phyloP scores from a whole-genome alignment of 2,329 filamentous ascomycete genomes.

The Onygena corvina region DNA sequence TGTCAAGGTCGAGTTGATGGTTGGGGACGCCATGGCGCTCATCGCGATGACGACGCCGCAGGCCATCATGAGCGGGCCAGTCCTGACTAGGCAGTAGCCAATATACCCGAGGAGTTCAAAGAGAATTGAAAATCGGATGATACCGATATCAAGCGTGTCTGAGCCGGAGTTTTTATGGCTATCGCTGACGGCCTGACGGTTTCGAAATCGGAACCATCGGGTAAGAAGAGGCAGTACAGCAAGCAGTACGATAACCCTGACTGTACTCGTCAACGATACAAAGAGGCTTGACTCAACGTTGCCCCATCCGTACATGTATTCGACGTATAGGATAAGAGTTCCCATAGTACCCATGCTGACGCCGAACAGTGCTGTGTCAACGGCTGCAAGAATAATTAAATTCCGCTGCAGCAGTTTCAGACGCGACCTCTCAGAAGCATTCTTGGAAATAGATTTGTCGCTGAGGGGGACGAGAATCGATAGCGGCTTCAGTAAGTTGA shows the following conservation, averaged over 20 bases:
- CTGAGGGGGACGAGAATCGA: slow-evolving; percentile 59
- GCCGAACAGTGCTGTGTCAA: slow-evolving; percentile 73
- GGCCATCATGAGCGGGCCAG: slow-evolving; percentile 52
- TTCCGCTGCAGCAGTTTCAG: slow-evolving; percentile 58
- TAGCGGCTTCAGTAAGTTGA: slow-evolving; percentile 65
- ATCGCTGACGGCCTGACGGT: slow-evolving; percentile 5
- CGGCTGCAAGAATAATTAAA: slow-evolving; percentile 63
- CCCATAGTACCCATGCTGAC: slow-evolving; percentile 67
- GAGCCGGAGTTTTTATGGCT: slow-evolving; percentile 52
- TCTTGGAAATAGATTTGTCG: slow-evolving; percentile 21
- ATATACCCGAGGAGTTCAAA: slow-evolving; percentile 65
- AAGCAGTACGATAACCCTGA: slow-evolving; percentile 64
- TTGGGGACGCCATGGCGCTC: slow-evolving; percentile 76
- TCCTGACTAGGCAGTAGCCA: slow-evolving; percentile 58
- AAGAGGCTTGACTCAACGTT: slow-evolving; percentile 70
- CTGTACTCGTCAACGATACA: slow-evolving; percentile 64
- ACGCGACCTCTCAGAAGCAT: slow-evolving; percentile 45
- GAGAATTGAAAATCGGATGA: slow-evolving; percentile 62
- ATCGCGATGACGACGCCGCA: slow-evolving; percentile 63
- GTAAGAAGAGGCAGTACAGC: slow-evolving; percentile 64
- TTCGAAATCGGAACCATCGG: slow-evolving; percentile 52
- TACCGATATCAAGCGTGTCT: slow-evolving; percentile 62
- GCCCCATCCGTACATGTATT: slow-evolving; percentile 69
- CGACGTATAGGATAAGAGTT: slow-evolving; percentile 74
- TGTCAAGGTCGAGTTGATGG: slow-evolving; percentile 69